Evolutionary conservation across 208 protist species (phyloP), one percentile per base, ranked within the genome.

Genomic region (Wallacemonas sp.): DNA sequence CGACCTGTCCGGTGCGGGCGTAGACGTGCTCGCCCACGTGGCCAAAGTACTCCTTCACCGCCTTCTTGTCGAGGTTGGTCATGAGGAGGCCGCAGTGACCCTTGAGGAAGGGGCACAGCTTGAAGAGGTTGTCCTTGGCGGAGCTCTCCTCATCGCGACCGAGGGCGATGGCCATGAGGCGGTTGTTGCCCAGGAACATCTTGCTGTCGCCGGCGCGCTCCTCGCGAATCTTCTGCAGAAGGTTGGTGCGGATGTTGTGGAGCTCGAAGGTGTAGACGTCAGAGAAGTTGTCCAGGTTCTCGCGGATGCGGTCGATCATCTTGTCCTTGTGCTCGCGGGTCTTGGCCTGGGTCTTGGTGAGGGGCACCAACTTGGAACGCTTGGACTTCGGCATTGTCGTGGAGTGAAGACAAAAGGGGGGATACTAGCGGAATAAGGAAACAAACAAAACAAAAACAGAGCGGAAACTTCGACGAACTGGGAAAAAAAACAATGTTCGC

Each of bases 161-260:
- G 33, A 98, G 69, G 3, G 95, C 95, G 64, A 98, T 82, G 70
- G 81, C 79, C 86, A 98, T 98, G 33, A 98, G 74, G 61, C 96
- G 95, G 77, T 98, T 98, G 77, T 97, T 98, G 42, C 97, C 97
- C 14, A 98, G 77, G 65, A 98, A 98, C 33, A 98, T 74, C 28
- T 87, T 76, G 70, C 87, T 94, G 67, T 94, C 86, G n/a, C 8
- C 77, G 14, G 48, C 78, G n/a, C 84, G 92, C 67, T 96, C 87
- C 54, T 92, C 83, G 25, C 94, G 90, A 38, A 98, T 92, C 54
- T 95, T 78, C 79, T 98, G 94, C 8, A 97, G 77, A 70, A 94
- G 91, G 70, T 86, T 93, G 1, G 89, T 96, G 48, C 93, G 85
- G 3, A 92, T 81, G 80, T 97, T 96, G 66, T 87, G 81, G 23